Evolutionary conservation across 1,284 basidiomycete genomes (phyloP), one percentile per base, ranked within the genome.

Genomic region (Sanghuangporus sanghuang): DNA sequence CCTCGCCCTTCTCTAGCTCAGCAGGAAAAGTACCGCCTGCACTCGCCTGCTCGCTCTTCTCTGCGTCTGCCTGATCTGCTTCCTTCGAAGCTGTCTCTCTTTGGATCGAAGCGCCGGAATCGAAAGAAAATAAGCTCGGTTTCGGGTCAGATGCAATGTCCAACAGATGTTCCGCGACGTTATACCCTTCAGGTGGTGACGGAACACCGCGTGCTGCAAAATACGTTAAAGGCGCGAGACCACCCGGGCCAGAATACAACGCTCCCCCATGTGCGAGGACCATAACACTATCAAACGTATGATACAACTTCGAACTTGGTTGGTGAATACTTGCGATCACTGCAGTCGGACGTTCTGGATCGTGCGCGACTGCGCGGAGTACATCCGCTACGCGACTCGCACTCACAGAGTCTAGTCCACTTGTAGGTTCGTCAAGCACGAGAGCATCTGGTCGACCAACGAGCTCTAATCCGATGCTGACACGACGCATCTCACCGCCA

Each of bases 281-380:
- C 14, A 94, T 75, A 56, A 96, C 85, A 6, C 86, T 83, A 72
- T 93, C 89, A 73, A 96, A 96, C 1, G 86, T 80, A 63, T 92
- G 91, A 72, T 93, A 95, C 6, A 95, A 79, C 64, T 89, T 89
- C 5, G 92, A 95, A 66, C 86, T 89, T 3, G 92, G 93, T 72
- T 94, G 93, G 75, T 96, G 93, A 54, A 95, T 92, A 2, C 88
- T 91, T 23, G 90, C 91, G 61, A 96, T 87, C 48, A 96, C 86
- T 0, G 92, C 90, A 0, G 87, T 92, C 2, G 87, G 87, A 65
- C 84, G 82, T 44, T 81, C 77, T 1, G 81, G 73, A 67, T 91
- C 89, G 64, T 86, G 82, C 0, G 93, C 87, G 35, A 96, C 86
- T 36, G 80, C 80, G 66, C 85, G 83, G 32, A 96, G 80, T 1